Evolutionary conservation across 148 eudicot genomes (phyloP), one percentile per base, ranked within the genome.

Genomic region (Camellia lanceoleosa): DNA sequence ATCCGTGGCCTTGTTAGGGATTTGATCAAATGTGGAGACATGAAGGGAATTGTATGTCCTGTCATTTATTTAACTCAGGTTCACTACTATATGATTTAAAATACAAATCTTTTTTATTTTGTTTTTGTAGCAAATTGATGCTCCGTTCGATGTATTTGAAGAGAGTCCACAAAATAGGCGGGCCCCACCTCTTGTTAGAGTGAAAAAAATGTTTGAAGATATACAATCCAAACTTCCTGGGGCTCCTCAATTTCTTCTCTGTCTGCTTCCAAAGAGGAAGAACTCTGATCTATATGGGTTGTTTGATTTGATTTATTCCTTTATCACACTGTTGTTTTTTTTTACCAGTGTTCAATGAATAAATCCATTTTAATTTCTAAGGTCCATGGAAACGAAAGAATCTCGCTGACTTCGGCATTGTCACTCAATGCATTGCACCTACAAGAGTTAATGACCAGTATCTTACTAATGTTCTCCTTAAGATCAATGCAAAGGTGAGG

Each of bases 361-460:
- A 43, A 46, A 30, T 30, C 43, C 68, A 54, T 67, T 58, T 44
- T 46, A 66, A 52, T 42, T 19, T 54, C 23, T 20, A 74, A 95
- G 98, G 98, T 68, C 98, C 98, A 5, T 95, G 98, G 98, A 95
- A 95, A 78, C 85, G 87, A 76, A 95, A 95, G 87, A 85, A 86
- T 79, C 84, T 95, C 23, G 88, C 98, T 1, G 93, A 93, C 4
- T 90, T 78, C 80, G 98, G 97, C 67, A 90, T 95, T 80, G 97
- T 90, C 15, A 95, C 97, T 7, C 97, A 95, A 73, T 95, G 98
- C 84, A 89, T 93, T 65, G 89, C 98, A 59, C 97, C 98, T 64
- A 84, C 76, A 0, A 88, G 90, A 77, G 91, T 95, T 72, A 95
- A 93, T 71, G 98, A 95, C 79, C 98, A 95, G 59, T 95, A 95